Evolutionary conservation across 768 basidiomycete species (phyloP), one percentile per base, ranked within the genome.

Genomic region (Lentinula boryana): DNA sequence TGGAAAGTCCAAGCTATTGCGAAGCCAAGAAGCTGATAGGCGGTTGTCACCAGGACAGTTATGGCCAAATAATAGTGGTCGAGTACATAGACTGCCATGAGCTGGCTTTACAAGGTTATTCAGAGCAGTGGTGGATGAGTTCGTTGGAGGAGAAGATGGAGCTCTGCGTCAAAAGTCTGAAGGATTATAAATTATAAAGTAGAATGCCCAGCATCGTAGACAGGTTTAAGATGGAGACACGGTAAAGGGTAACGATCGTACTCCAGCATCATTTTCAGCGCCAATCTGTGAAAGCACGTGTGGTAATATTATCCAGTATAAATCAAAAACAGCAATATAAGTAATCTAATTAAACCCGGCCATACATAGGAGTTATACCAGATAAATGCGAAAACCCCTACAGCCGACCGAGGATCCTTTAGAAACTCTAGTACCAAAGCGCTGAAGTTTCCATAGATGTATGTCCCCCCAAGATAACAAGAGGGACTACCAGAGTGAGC

Each of bases 1-100:
- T 87, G 81, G 41, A 86, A 74, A 0, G 82, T 82, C 82, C 84
- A 88, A 6, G 87, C 86, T 58, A 88, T 83, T 4, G 79, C 76
- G 65, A 88, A 88, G 6, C 86, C 87, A 1, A 73, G 61, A 4
- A 84, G 73, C 67, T 88, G 88, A 68, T 83, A 89, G 5, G 46
- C 72, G 4, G 71, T 61, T 1, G 75, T 77, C 40, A 77, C 67
- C n/a, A 77, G 69, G 15, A 72, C 60, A 4, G 76, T 76, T 16
- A 77, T 70, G 1, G 68, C 67, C 8, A 77, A 69, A 48, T 76
- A 76, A 63, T 74, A 75, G 21, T 63, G 63, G 64, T 76, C 76
- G 2, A 77, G 71, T 5, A 73, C 74, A 62, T 75, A 67, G 6
- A 67, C 68, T 12, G 72, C 55, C 55, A 56, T 54, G 23, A 12